A percentile compares a stretch with the other conserved stretches of the same genome.
These are phyloP conservation scores for Lactifluus volemus DNA, from an alignment of 768 basidiomycete species.

Conservation along the genomic window DNA sequence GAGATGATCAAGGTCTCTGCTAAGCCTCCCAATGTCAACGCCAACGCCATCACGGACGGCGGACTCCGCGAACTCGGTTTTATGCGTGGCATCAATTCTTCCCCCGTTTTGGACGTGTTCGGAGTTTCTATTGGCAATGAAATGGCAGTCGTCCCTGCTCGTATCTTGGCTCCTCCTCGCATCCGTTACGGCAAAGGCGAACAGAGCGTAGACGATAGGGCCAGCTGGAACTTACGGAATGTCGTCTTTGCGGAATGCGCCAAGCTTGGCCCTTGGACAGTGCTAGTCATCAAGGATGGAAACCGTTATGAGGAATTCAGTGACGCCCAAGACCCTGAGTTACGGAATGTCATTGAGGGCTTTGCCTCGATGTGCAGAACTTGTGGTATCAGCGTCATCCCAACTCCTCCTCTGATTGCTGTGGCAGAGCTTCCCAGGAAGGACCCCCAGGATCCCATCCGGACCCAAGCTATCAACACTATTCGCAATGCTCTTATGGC, in stretches of 20 bases:
- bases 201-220: conserved; percentile 34
- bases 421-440: conserved; percentile 43
- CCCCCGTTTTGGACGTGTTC: conserved; percentile 33
- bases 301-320: conserved; percentile 50
- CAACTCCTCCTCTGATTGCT: conserved; percentile 30
- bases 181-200: conserved; percentile 33
- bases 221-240: conserved; percentile 46
- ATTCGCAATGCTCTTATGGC: conserved; percentile 37
- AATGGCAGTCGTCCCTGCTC: conserved; percentile 49
- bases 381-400: conserved; percentile 51
- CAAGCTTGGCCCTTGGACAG: conserved; percentile 52
- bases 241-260: conserved; percentile 56
- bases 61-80: conserved; percentile 40
- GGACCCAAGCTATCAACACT: conserved; percentile 37
- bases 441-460: conserved; percentile 43
- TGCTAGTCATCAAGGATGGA: conserved; percentile 58
- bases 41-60: conserved; percentile 33
- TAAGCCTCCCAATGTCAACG: conserved; percentile 42
- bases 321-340: conserved; percentile 43
- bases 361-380: conserved; percentile 55
- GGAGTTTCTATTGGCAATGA: conserved; percentile 38
- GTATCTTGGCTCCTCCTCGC: conserved; percentile 37
- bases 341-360: conserved; percentile 37
- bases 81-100: conserved; percentile 20
- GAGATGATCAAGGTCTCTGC: conserved; percentile 43